Conservation (phyloP, 257 asterid species). For the Solanum verrucosum region DNA sequence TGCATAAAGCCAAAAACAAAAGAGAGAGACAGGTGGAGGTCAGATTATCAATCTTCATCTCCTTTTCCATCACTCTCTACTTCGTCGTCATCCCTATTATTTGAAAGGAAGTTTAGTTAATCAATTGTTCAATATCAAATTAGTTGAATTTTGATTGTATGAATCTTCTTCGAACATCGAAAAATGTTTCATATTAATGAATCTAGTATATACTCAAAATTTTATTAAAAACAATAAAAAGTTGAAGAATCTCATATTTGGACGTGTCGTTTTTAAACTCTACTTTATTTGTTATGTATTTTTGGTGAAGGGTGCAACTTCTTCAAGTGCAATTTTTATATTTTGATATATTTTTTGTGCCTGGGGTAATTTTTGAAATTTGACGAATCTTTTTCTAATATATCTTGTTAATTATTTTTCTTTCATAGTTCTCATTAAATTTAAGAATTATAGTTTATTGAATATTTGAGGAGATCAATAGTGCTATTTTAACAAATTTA, state of each 20-base stretch:
- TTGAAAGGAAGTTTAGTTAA: neutral
- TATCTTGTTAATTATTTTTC: neutral
- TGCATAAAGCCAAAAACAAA: neutral
- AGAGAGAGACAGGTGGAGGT: neutral
- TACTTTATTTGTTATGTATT: neutral
- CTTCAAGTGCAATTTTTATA: neutral
- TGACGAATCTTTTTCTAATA: neutral
- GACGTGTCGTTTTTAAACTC: neutral
- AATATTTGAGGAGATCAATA: neutral
- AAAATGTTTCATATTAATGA: neutral
- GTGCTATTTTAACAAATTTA: neutral
- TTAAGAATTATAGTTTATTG: neutral
- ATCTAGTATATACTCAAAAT: neutral
- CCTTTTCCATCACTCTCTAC: neutral
- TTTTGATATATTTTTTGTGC: neutral
- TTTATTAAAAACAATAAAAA: neutral
- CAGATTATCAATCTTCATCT: neutral
- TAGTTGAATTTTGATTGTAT: neutral
- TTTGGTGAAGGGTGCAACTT: neutral
- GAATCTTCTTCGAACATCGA: neutral
- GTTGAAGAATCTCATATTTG: neutral
- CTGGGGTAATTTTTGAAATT: neutral
- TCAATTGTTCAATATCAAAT: neutral
- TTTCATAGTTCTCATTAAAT: neutral
- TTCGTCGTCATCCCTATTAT: neutral